Evolutionary conservation across 2,329 filamentous ascomycete genomes (phyloP).

Genomic region (Calonectria pseudoturangicola): DNA sequence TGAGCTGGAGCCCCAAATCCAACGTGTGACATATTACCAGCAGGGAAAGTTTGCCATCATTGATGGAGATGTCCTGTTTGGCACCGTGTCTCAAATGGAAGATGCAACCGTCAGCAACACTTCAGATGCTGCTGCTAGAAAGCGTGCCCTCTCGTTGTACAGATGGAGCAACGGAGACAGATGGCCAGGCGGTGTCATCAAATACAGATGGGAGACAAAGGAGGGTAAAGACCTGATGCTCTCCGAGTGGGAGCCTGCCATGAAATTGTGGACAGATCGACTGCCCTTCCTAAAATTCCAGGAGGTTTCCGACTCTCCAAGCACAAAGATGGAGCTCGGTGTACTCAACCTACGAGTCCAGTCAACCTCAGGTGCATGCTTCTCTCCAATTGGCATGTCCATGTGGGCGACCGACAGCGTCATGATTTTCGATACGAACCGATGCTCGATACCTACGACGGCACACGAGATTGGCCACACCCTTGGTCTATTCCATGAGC

Average conservation of each 20-base stretch:
- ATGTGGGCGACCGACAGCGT: neutral
- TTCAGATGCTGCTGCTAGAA: neutral
- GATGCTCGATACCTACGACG: neutral
- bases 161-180: neutral
- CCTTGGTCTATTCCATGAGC: constrained; percentile 16
- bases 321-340: neutral
- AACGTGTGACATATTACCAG: constrained; percentile 7
- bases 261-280: constrained; percentile 15
- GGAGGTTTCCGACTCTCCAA: constrained; percentile 1
- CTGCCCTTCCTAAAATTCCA: constrained; percentile 10
- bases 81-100: neutral
- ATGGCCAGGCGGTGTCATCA: constrained; percentile 23
- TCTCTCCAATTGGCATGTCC: constrained; percentile 14
- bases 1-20: neutral
- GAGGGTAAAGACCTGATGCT: neutral
- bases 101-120: neutral
- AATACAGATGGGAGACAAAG: constrained; percentile 16
- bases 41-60: constrained; percentile 6
- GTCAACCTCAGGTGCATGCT: neutral
- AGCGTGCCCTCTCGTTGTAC: constrained; percentile 1
- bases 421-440: constrained; percentile 9
- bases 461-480: constrained; percentile 13
- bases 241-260: neutral
- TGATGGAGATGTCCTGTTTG: constrained; percentile 11
- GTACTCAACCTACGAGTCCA: constrained; percentile 10